These are phyloP conservation scores for Daldinia decipiens DNA, from an alignment of 495 filamentous ascomycete species.

Conservation along the genomic window DNA sequence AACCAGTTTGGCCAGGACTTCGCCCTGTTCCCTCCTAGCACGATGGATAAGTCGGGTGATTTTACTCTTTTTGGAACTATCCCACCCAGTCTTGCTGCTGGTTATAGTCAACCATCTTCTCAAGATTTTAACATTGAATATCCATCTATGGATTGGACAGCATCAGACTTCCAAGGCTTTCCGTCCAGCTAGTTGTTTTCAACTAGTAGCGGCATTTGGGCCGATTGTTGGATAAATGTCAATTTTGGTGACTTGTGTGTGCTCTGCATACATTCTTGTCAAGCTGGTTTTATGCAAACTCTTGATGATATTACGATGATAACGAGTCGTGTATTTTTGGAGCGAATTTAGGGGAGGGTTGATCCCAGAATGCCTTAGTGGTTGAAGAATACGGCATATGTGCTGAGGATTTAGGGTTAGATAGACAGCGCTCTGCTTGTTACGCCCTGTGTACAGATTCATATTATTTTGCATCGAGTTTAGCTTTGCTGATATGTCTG, in stretches of 20 bases:
- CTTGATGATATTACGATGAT: constrained; percentile 47
- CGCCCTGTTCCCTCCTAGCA: constrained; percentile 53
- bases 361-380: constrained; percentile 36
- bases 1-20: constrained; percentile 58
- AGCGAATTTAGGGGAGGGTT: constrained; percentile 21
- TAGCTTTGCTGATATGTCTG: constrained; percentile 17
- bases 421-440: constrained; percentile 23
- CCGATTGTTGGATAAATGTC: constrained; percentile 31
- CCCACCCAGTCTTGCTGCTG: constrained; percentile 51
- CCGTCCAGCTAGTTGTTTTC: constrained; percentile 21
- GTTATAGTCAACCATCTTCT: constrained; percentile 54
- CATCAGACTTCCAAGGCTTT: constrained; percentile 49
- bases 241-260: background rate
- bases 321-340: constrained; percentile 23
- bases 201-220: background rate
- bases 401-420: constrained; percentile 17
- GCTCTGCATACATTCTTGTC: constrained; percentile 20
- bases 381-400: constrained; percentile 8
- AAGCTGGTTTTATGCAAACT: constrained; percentile 4
- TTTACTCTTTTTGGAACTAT: constrained; percentile 51
- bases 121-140: constrained; percentile 57
- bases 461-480: constrained; percentile 29
- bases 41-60: constrained; percentile 42
- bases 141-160: constrained; percentile 50
- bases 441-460: constrained; percentile 38